Conservation (phyloP, 148 eudicot genomes). For the Heliosperma pusillum region DNA sequence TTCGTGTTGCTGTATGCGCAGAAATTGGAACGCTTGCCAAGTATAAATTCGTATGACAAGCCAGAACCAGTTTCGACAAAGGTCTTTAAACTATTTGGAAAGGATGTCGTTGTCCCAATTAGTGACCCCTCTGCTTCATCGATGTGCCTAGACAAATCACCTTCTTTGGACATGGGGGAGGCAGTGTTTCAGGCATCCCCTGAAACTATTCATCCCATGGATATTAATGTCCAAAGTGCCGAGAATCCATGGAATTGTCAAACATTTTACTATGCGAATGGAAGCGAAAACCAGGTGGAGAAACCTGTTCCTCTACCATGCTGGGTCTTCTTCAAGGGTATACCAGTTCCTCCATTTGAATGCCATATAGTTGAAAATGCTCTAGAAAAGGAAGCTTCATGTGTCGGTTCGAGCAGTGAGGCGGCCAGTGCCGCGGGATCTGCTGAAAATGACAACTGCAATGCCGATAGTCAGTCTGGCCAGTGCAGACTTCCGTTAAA, state of each 20-base stretch:
- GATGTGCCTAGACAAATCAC: constrained; percentile 24
- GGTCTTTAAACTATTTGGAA: constrained; percentile 76
- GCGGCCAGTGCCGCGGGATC: constrained; percentile 34
- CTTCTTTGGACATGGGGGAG: constrained; percentile 24
- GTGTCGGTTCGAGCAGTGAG: constrained; percentile 38
- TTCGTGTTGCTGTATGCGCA: constrained; percentile 22
- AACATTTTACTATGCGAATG: constrained; percentile 17
- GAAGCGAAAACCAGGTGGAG: constrained; percentile 25
- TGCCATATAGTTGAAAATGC: constrained; percentile 16
- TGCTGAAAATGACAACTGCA: constrained; percentile 27
- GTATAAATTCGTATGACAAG: constrained; percentile 30
- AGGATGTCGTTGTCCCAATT: constrained; percentile 47
- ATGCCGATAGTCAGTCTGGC: constrained; percentile 31
- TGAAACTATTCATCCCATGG: constrained; percentile 3
- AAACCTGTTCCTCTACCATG: constrained; percentile 35
- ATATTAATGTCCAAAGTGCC: constrained; percentile 3
- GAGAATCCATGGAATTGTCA: constrained; percentile 22
- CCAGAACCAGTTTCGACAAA: constrained; percentile 34
- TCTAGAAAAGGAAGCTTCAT: constrained; percentile 39
- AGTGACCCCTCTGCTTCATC: constrained; percentile 24
- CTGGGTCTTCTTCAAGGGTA: constrained; percentile 39
- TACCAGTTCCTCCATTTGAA: constrained; percentile 25
- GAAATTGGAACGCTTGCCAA: constrained; percentile 53
- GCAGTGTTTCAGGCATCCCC: constrained; percentile 19
- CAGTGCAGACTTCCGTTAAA: constrained; percentile 11